Evolutionary conservation across 148 eudicot genomes (phyloP).

Genomic region (Salicornia ramosissima): DNA sequence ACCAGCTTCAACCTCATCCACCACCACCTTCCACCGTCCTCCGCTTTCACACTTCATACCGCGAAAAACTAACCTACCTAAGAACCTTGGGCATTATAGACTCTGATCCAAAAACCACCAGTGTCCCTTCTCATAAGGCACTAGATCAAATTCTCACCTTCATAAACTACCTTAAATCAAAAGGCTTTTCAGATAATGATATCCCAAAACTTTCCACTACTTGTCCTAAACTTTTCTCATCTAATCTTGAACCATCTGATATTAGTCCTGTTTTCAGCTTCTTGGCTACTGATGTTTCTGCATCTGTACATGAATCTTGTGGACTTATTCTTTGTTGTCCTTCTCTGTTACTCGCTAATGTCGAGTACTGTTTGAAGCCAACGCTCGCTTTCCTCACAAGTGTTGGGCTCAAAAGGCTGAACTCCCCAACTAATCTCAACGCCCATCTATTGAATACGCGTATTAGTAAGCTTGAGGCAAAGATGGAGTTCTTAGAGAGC

Average conservation of each 20-base stretch:
- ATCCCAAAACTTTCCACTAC: slow-evolving; percentile 38
- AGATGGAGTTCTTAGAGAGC: slow-evolving; percentile 34
- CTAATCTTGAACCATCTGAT: slow-evolving; percentile 31
- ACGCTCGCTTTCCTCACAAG: slow-evolving; percentile 39
- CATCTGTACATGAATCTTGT: slow-evolving; percentile 30
- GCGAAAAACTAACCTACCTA: slow-evolving; percentile 42
- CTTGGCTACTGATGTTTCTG: slow-evolving; percentile 35
- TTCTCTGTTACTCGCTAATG: slow-evolving; percentile 36
- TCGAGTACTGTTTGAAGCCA: slow-evolving; percentile 43
- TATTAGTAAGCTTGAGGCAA: slow-evolving; percentile 37
- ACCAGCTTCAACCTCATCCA: slow-evolving; percentile 4
- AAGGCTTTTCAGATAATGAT: slow-evolving; percentile 45
- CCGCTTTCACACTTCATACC: slow-evolving; percentile 29
- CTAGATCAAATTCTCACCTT: slow-evolving; percentile 40
- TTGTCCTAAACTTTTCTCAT: slow-evolving; percentile 47
- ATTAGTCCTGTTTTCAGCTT: slow-evolving; percentile 44
- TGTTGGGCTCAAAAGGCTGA: slow-evolving; percentile 33
- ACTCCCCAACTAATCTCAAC: slow-evolving; percentile 43
- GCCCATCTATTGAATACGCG: slow-evolving; percentile 55
- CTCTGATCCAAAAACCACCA: slow-evolving; percentile 29
- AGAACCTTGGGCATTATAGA: slow-evolving; percentile 36
- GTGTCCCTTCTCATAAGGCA: slow-evolving; percentile 33
- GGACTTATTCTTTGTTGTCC: slow-evolving; percentile 45
- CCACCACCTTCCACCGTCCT: slow-evolving; percentile 14
- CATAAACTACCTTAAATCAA: slow-evolving; percentile 44